Evolutionary conservation across 176 grass and related monocot species (phyloP), one percentile per base, ranked within the genome.

Genomic region (Triticum timopheevii): DNA sequence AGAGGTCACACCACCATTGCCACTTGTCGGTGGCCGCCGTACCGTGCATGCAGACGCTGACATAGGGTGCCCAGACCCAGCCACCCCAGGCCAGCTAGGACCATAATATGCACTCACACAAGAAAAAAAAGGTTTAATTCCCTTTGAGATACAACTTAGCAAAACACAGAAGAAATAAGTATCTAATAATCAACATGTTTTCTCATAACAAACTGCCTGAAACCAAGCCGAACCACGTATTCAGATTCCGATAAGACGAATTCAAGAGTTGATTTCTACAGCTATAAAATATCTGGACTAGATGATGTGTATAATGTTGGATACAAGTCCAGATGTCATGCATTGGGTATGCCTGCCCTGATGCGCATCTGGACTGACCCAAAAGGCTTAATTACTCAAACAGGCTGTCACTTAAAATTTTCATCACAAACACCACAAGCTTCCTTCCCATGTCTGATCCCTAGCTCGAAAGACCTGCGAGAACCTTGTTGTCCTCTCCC

Each of bases 401-500:
- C 12, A 86, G 35, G 39, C 61, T 15, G 54, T 47, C 19, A 59
- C 56, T 22, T 59, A 35, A 68, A 72, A 72, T 42, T 71, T 86
- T 35, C 35, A 73, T 15, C 73, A 50, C 61, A 61, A 8, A 44
- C 7, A 81, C 68, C 83, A 61, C 47, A 69, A 1, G 42, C 38
- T 91, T 52, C 76, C 77, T 15, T 54, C 16, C 16, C 50, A 39
- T 80, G 82, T 63, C 49, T 64, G 6, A 54, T 63, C 49, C 78
- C 23, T 30, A 70, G 17, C 67, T 54, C 54, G 61, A 77, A 81
- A 72, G 70, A 54, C 39, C 61, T 80, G 12, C 8, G 40, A 38
- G 13, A 82, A 81, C 78, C 82, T 82, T 85, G 72, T 91, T 91
- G 82, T 81, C 85, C 61, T 56, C 77, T 54, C 58, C 58, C 4